phyloP scores from a whole-genome alignment of 2,329 filamentous ascomycete species.

The Fusarium marasasianum region DNA sequence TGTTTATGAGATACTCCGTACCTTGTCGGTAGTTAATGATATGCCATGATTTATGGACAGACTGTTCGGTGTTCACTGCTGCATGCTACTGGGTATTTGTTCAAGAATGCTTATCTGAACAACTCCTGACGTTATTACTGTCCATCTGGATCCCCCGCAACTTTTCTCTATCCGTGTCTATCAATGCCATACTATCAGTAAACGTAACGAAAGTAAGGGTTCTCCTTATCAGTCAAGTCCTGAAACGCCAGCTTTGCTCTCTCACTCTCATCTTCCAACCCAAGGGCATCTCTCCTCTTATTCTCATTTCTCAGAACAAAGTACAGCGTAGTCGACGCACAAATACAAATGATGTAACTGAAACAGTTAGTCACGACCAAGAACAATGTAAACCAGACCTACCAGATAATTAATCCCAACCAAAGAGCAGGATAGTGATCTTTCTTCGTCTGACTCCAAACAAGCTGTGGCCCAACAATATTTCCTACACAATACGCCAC shows the following conservation, averaged over 20 bases:
- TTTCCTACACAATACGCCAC: slow-evolving; percentile 80
- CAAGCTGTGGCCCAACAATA: slow-evolving; percentile 78
- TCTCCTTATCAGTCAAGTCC: slow-evolving; percentile 75
- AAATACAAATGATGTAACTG: slow-evolving; percentile 75
- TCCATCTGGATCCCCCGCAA: background rate
- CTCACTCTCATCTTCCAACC: slow-evolving; percentile 64
- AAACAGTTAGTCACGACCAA: no score
- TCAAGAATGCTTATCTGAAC: background rate
- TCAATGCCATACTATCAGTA: slow-evolving; percentile 29
- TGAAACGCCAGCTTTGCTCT: slow-evolving; percentile 72
- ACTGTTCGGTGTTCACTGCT: background rate
- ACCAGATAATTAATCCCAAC: slow-evolving; percentile 72
- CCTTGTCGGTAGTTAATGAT: slow-evolving; percentile 30
- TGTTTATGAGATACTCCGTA: slow-evolving; percentile 19
- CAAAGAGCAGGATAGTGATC: slow-evolving; percentile 77
- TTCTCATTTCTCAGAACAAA: slow-evolving; percentile 69
- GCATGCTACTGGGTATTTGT: background rate
- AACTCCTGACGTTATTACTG: background rate
- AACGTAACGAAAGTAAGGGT: slow-evolving; percentile 72
- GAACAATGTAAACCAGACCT: background rate
- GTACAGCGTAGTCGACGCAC: slow-evolving; percentile 65
- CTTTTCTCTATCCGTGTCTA: background rate
- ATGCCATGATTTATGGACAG: slow-evolving; percentile 5
- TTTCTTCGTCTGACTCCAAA: slow-evolving; percentile 71
- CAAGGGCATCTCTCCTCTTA: slow-evolving; percentile 55